Conservation (phyloP, 2,329 filamentous ascomycete species). For the Nectriaceae sp. region DNA sequence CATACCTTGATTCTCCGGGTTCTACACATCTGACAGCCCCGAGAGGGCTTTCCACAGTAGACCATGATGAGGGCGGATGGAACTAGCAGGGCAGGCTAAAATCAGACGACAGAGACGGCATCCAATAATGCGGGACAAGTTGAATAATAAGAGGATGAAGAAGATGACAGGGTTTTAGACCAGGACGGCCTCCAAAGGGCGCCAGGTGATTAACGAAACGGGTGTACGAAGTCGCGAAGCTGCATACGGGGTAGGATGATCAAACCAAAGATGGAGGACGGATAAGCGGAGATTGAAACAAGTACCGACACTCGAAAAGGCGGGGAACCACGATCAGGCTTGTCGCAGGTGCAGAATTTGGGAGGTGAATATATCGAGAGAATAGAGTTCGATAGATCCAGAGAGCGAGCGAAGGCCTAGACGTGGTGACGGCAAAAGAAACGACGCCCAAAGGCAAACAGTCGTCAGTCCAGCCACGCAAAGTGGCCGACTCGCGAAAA, state of each 20-base stretch:
- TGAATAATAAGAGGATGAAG: constrained; percentile 5
- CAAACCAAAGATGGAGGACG: constrained; percentile 12
- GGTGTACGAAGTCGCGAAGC: constrained; percentile 29
- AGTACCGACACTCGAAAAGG: constrained; percentile 5
- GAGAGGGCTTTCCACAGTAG: constrained; percentile 66
- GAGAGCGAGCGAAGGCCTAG: neutral
- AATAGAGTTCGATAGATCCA: neutral
- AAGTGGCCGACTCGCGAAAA: neutral
- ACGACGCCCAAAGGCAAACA: neutral
- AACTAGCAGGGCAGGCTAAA: constrained; percentile 1
- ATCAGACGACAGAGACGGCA: neutral
- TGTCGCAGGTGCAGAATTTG: neutral
- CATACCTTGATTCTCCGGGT: constrained; percentile 72
- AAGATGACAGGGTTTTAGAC: constrained; percentile 7
- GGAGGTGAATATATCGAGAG: neutral
- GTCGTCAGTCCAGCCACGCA: neutral
- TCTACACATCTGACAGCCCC: constrained; percentile 75
- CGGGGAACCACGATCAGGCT: neutral
- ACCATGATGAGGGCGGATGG: constrained; percentile 50
- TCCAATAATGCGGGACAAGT: constrained; percentile 2
- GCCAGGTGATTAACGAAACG: constrained; percentile 20
- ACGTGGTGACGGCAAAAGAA: neutral
- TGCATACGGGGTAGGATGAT: constrained; percentile 23
- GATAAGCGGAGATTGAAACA: constrained; percentile 14
- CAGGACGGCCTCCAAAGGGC: constrained; percentile 18